Evolutionary conservation across 306 rosid genomes (phyloP).

Genomic region (Erythrophleum fordii): DNA sequence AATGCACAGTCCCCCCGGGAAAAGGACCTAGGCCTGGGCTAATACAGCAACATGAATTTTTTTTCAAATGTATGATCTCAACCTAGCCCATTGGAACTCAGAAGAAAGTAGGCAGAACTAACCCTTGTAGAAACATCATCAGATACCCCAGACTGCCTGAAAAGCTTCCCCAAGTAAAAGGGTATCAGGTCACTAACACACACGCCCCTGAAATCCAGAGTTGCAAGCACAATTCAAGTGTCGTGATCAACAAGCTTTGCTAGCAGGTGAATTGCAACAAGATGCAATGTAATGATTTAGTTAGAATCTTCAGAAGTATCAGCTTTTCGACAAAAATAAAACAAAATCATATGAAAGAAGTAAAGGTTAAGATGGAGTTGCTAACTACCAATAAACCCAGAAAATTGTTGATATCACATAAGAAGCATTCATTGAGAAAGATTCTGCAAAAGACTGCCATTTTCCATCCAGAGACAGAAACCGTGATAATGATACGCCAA

Average conservation of each 20-base stretch:
- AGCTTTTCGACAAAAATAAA: background rate
- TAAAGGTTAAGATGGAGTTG: constrained; percentile 5
- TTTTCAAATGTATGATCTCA: too few relatives aligned
- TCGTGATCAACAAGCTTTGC: constrained; percentile 16
- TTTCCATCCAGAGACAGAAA: constrained; percentile 66
- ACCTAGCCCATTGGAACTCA: background rate
- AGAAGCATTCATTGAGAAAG: constrained; percentile 61
- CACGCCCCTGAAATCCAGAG: constrained; percentile 59
- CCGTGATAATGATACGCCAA: constrained; percentile 65
- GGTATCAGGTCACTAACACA: constrained; percentile 75
- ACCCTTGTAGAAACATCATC: constrained; percentile 62
- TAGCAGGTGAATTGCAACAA: background rate
- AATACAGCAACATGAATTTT: too few relatives aligned
- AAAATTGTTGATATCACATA: constrained; percentile 55
- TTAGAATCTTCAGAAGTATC: background rate
- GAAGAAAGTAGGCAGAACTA: constrained; percentile 35
- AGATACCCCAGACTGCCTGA: constrained; percentile 59
- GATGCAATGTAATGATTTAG: background rate
- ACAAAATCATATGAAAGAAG: constrained; percentile 1
- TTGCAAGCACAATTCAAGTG: constrained; percentile 8
- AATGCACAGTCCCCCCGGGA: too few relatives aligned
- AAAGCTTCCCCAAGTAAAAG: constrained; percentile 69
- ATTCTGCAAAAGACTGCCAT: constrained; percentile 64
- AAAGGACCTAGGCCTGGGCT: too few relatives aligned
- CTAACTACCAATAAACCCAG: constrained; percentile 74